Evolutionary conservation across 768 basidiomycete species (phyloP), one percentile per base, ranked within the genome.

Genomic region (Dacryopinax primogenitus): DNA sequence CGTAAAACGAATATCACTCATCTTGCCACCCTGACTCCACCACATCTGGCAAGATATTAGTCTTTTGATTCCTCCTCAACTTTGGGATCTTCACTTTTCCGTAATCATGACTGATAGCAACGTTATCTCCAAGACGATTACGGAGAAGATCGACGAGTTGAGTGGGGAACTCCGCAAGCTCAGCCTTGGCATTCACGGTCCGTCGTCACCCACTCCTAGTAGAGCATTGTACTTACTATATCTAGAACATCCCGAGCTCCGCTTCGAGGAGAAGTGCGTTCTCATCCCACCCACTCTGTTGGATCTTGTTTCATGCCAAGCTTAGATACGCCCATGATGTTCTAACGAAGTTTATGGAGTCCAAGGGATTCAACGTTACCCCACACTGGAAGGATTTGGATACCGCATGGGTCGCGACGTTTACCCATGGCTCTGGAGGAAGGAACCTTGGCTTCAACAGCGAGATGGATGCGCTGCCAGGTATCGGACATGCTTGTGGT

Each of bases 361-460:
- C 78, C 47, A 83, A 84, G 32, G 87, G 85, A 0, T 90, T 87
- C 71, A 73, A 79, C 16, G 85, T 89, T 15, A 80, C 79, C 39
- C 79, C 75, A 63, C 81, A 87, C 51, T 81, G 84, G 69, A 79
- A 80, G 62, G 71, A 69, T 16, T 76, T 91, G 28, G 78, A 82
- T 18, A 92, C 89, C 0, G 89, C 87, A 2, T 90, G 89, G 89
- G 76, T 79, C 23, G 90, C 90, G 0, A 81, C 79, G 1, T 90
- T 82, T 69, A 76, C 79, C 16, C 79, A 85, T 68, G 86, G 87
- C 12, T 73, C 76, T 33, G 88, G 86, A 7, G 88, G 87, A 4
- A 80, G 83, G 62, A 84, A 81, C 0, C 81, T 91, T 33, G 89
- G 89, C 0, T 77, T 92, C 66, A 91, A 92, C 73, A 90, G 88